Percentiles rank a stretch among this genome's conserved stretches.
Conservation (phyloP, 169 alveolate genomes). For the Ichthyophthirius multifiliis region DNA sequence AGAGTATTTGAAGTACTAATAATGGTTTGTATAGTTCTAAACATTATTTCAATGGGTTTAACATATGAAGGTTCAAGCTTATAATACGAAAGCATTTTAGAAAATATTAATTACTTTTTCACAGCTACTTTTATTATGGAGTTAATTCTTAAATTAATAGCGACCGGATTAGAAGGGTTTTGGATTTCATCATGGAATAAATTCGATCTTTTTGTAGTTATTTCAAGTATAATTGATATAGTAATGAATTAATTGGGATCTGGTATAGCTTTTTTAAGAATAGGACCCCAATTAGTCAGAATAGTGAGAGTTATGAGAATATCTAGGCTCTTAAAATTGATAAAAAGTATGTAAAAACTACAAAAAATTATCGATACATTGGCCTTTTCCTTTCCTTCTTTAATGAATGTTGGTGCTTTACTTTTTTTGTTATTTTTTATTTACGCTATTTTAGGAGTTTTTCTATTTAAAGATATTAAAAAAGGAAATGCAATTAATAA, state of each 20-base stretch:
- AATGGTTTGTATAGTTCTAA: constrained; percentile 68
- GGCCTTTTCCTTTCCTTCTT: constrained; percentile 55
- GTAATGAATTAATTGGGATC: constrained; percentile 43
- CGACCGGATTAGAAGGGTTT: constrained; percentile 48
- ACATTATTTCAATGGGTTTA: constrained; percentile 82
- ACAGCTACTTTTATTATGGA: constrained; percentile 59
- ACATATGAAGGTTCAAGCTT: neutral
- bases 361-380: constrained; percentile 63
- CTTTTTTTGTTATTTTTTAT: constrained; percentile 57
- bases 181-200: constrained; percentile 69
- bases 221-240: constrained; percentile 63
- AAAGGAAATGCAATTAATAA: constrained; percentile 58
- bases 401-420: constrained; percentile 47
- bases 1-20: constrained; percentile 66
- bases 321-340: constrained; percentile 56
- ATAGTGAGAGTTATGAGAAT: constrained; percentile 65
- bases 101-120: constrained; percentile 5
- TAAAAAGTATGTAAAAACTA: constrained; percentile 55
- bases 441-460: constrained; percentile 59
- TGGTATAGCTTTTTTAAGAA: constrained; percentile 64
- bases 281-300: constrained; percentile 39
- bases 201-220: constrained; percentile 83
- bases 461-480: constrained; percentile 64
- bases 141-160: constrained; percentile 33
- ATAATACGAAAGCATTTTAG: neutral